Evolutionary conservation across 805 yeast genomes (phyloP), one percentile per base, ranked within the genome.

Genomic region (Starmerella sp.): DNA sequence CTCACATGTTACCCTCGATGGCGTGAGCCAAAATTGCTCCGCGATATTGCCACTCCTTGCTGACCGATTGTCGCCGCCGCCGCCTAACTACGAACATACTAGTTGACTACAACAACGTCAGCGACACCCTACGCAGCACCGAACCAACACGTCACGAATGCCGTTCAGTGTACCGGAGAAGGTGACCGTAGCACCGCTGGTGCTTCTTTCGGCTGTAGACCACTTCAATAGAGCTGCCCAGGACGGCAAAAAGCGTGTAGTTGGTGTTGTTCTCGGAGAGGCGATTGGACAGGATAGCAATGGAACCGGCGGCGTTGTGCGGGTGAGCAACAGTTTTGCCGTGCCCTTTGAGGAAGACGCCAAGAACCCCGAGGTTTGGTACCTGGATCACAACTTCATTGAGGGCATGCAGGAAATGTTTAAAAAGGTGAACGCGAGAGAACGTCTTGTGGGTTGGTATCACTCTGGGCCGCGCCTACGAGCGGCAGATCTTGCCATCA

Each of bases 291-390:
- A 41, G 17, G 57, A 45, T 29, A 15, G 31, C 46, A 34, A n/a
- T 37, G 61, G 52, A 28, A 38, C 52, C 29, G 50, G 52, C 71
- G 80, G 14, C 67, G 75, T 10, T 1, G 80, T 90, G 49, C 80
- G 82, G 52, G 91, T 90, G 22, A 81, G 96, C 53, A 93, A 93
- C 72, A 84, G 95, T 30, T 93, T 87, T 74, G 99, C 97, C 8
- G 86, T 93, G 50, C 99, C 99, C 0, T 93, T 93, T 67, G 98
- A 93, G 71, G 99, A 93, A 69, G 98, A 93, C 67, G 95, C 85
- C 47, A 84, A 81, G 69, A 86, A 88, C 69, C 79, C 95, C 2
- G 83, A 82, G 22, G 96, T 95, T 47, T 93, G 97, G 97, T 93
- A 93, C 67, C 74, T 93, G 64, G 98, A 93, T 68, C 98, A 93